Conservation (phyloP, 1,139 yeast species). For the Saccharomyces hybrid region DNA sequence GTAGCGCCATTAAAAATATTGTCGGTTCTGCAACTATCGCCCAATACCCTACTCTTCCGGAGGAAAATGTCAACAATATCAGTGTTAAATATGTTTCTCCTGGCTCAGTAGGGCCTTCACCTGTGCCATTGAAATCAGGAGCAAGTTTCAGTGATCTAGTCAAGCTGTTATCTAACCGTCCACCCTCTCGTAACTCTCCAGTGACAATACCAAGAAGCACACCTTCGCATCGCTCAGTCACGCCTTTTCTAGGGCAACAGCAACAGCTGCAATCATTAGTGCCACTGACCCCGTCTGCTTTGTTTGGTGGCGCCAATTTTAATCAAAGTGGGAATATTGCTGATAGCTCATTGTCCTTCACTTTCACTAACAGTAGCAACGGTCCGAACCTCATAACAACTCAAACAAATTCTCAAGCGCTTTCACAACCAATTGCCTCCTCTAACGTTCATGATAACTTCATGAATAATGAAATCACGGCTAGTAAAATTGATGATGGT, state of each 20-base stretch:
- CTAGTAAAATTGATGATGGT: neutral
- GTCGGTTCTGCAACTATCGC: neutral
- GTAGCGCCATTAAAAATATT: neutral
- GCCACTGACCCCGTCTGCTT: neutral
- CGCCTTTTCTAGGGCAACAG: neutral
- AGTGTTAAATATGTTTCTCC: neutral
- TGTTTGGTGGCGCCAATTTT: neutral
- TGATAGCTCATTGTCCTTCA: neutral
- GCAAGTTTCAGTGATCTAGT: slow-evolving; percentile 17
- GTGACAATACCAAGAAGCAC: neutral
- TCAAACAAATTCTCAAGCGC: neutral
- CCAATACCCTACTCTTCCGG: neutral
- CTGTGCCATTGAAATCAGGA: slow-evolving; percentile 7
- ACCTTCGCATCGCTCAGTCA: neutral
- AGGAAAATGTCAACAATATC: neutral
- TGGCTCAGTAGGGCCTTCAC: slow-evolving; percentile 2
- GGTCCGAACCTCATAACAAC: neutral
- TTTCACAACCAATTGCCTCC: neutral
- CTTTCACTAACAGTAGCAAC: neutral
- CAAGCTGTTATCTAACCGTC: slow-evolving; percentile 11
- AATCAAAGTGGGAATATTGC: neutral
- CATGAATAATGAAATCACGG: neutral
- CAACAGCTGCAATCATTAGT: neutral
- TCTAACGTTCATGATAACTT: neutral
- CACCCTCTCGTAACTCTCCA: neutral